Conservation (phyloP, 108 stramenopile genomes). For the Nitzschia sp. region DNA sequence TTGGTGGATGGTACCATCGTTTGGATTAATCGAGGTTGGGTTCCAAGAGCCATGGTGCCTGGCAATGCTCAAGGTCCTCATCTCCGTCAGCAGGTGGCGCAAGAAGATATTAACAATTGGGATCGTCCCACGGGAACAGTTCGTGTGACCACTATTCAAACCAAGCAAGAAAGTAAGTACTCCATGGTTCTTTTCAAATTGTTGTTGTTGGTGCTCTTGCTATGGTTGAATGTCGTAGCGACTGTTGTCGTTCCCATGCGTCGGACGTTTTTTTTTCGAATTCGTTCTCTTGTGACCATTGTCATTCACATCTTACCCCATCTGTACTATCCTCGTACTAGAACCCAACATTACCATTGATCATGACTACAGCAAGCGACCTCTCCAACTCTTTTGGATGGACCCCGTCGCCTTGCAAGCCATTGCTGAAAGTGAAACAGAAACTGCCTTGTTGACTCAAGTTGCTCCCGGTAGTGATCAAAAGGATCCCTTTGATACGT, state of each 20-base stretch:
- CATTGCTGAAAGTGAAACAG: constrained; percentile 38
- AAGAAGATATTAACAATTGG: constrained; percentile 31
- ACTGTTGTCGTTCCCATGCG: no score
- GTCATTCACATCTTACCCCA: no score
- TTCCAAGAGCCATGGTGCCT: constrained; percentile 60
- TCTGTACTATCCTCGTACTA: background rate
- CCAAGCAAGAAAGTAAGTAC: constrained; percentile 53
- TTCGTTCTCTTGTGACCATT: no score
- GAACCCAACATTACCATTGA: constrained; percentile 34
- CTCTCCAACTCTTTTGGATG: constrained; percentile 72
- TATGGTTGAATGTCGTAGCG: no score
- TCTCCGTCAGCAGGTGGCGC: background rate
- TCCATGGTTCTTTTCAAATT: background rate
- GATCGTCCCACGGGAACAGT: constrained; percentile 52
- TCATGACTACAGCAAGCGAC: constrained; percentile 42
- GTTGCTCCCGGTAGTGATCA: constrained; percentile 9
- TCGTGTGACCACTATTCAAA: constrained; percentile 42
- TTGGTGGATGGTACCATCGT: constrained; percentile 40
- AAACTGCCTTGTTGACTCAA: constrained; percentile 26
- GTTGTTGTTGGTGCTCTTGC: background rate
- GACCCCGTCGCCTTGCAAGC: constrained; percentile 63
- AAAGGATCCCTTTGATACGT: background rate
- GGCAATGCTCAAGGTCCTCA: background rate
- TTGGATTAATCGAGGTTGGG: constrained; percentile 88
- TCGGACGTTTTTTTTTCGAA: no score